These are phyloP conservation scores for Talaromyces verruculosus DNA, from an alignment of 2,329 filamentous ascomycete species.

Conservation along the genomic window DNA sequence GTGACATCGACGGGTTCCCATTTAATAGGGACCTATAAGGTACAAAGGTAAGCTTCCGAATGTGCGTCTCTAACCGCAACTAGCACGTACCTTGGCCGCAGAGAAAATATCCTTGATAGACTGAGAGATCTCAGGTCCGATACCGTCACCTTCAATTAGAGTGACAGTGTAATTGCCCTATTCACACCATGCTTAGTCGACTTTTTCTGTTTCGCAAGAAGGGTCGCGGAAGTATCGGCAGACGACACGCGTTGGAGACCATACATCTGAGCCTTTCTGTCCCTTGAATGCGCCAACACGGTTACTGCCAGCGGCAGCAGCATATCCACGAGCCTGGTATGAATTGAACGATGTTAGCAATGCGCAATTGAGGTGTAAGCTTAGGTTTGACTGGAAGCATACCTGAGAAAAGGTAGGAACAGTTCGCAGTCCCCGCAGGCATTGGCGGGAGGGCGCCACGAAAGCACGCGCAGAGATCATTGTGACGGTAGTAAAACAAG, in stretches of 20 bases:
- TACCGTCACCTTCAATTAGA: slow-evolving; percentile 98
- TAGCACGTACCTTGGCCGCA: slow-evolving; percentile 72
- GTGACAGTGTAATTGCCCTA: slow-evolving; percentile 95
- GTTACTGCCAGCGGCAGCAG: slow-evolving; percentile 54
- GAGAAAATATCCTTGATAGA: slow-evolving; percentile 99
- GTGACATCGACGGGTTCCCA: slow-evolving; percentile 98
- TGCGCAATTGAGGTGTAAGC: slow-evolving; percentile 18
- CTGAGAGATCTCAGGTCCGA: slow-evolving; percentile 95
- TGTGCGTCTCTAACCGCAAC: slow-evolving; percentile 29
- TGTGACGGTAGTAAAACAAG: slow-evolving; percentile 42
- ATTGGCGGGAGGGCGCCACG: slow-evolving; percentile 75
- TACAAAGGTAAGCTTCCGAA: slow-evolving; percentile 25
- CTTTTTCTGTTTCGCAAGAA: slow-evolving; percentile 1
- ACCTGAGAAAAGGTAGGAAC: slow-evolving; percentile 58
- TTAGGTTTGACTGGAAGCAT: slow-evolving; percentile 9
- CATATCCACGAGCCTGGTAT: slow-evolving; percentile 61
- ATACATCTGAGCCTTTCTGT: slow-evolving; percentile 81
- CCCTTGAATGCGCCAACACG: slow-evolving; percentile 92
- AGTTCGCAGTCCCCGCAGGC: slow-evolving; percentile 64
- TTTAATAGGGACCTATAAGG: slow-evolving; percentile 75
- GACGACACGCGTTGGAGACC: slow-evolving; percentile 35
- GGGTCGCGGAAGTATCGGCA: slow-evolving; percentile 13
- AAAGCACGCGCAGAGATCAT: slow-evolving; percentile 84
- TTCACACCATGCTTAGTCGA: slow-evolving; percentile 21
- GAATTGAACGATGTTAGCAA: slow-evolving; percentile 24